Conservation (phyloP, 2,329 filamentous ascomycete species). For the Claviceps africana region DNA sequence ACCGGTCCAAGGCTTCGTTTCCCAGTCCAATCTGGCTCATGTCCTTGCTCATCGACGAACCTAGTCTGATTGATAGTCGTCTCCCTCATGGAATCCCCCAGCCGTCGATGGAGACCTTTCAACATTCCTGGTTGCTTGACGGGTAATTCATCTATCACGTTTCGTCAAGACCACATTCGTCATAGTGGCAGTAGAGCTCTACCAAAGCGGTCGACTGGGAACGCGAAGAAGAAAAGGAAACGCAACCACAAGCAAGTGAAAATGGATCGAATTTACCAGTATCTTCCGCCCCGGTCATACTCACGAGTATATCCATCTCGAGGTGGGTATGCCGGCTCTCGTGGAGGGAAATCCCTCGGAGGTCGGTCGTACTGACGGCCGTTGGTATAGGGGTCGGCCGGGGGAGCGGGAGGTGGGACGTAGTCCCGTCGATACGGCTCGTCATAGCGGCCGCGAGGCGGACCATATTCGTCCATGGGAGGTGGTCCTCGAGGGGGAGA, state of each 20-base stretch:
- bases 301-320: conserved; percentile 31
- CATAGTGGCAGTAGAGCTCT: conserved; percentile 3
- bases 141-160: conserved; percentile 19
- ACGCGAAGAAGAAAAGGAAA: background rate
- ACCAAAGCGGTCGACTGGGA: conserved; percentile 1
- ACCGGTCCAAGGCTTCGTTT: background rate
- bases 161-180: conserved; percentile 21
- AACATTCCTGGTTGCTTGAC: background rate
- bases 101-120: background rate
- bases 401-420: conserved; percentile 48
- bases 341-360: conserved; percentile 36
- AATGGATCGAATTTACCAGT: conserved; percentile 29
- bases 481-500: conserved; percentile 55
- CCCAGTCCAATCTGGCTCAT: background rate
- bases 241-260: conserved; percentile 8
- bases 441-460: conserved; percentile 55
- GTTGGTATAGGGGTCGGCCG: conserved; percentile 48
- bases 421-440: conserved; percentile 64
- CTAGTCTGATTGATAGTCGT: background rate
- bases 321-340: conserved; percentile 23
- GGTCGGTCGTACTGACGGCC: conserved; percentile 43
- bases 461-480: conserved; percentile 63
- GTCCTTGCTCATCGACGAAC: background rate
- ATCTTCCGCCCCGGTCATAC: conserved; percentile 36
- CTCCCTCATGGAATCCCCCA: background rate